Evolutionary conservation across 352 stramenopile genomes (phyloP).

Genomic region (Globisporangium solare): DNA sequence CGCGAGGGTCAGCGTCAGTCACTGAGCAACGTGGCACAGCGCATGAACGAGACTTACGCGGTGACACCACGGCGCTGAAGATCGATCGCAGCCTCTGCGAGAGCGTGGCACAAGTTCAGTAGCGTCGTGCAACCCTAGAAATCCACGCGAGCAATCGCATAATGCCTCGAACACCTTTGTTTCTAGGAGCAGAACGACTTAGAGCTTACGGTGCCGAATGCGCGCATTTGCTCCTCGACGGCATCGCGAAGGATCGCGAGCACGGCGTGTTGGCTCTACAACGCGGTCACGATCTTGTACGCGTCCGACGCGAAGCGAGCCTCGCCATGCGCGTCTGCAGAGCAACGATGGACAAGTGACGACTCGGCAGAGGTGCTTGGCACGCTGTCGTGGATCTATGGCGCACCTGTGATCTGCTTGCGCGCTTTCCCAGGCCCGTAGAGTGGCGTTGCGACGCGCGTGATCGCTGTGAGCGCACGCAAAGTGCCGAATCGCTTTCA

Average conservation of each 20-base stretch:
- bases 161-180: neutral
- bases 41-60: conserved; percentile 1
- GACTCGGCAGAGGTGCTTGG: neutral
- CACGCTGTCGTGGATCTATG: no score
- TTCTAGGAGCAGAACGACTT: neutral
- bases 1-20: neutral
- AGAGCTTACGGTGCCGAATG: conserved; percentile 6
- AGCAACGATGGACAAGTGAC: neutral
- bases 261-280: conserved; percentile 12
- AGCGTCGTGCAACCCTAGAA: conserved; percentile 13
- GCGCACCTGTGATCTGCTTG: conserved; percentile 11
- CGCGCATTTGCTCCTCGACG: conserved; percentile 5
- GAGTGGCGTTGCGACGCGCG: conserved; percentile 5
- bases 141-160: neutral
- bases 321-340: conserved; percentile 5
- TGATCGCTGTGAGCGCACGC: conserved; percentile 3
- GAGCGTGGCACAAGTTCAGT: conserved; percentile 9
- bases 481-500: neutral
- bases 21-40: neutral
- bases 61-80: conserved; percentile 7
- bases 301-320: conserved; percentile 15
- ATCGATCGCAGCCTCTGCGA: conserved; percentile 11
- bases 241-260: conserved; percentile 10
- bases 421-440: conserved; percentile 14
- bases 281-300: conserved; percentile 7